Evolutionary conservation across 1,284 basidiomycete species (phyloP), one percentile per base, ranked within the genome.

Genomic region (Naganishia sp.): DNA sequence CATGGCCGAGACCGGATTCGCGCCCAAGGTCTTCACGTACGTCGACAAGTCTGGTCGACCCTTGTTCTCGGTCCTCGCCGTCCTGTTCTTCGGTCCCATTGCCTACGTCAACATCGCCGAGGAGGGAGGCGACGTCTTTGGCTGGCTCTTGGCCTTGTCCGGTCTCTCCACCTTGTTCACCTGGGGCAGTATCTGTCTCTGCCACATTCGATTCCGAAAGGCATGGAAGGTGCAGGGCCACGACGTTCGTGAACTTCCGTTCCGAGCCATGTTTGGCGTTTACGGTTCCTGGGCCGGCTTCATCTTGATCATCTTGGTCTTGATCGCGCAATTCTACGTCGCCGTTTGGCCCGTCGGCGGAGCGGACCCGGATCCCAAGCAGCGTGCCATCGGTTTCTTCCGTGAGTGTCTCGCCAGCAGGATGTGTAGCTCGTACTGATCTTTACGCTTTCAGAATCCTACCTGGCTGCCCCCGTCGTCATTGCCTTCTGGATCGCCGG

Each of bases 21-120:
- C 81, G 1, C 82, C 82, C 66, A 75, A 73, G 61, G 32, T 73
- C 69, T 81, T 81, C 72, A 72, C 73, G 51, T 80, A 82, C 71
- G 79, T 84, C 61, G 83, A 84, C 78, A 82, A 83, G 70, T 71
- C 79, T 21, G 82, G 83, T 39, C 80, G 83, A 21, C 83, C 83
- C 1, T 71, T 82, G 6, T 79, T 69, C 58, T 81, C 83, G 10
- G 74, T 82, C 17, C 28, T 79, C 54, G 67, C 72, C 70, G 70
- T 81, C 73, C 65, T 80, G 31, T 65, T 71, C 52, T 80, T 77
- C 54, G 75, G 68, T 35, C 79, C 80, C 17, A 75, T 82, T 54
- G 78, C 79, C 28, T 81, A 79, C 71, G 73, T 80, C 73, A 73
- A 75, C 63, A 60, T 66, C 65, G 68, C 42, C 11, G 18, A 41